Evolutionary conservation across 345 rosid genomes (phyloP), one percentile per base, ranked within the genome.

Genomic region (Gossypioides kirkii): DNA sequence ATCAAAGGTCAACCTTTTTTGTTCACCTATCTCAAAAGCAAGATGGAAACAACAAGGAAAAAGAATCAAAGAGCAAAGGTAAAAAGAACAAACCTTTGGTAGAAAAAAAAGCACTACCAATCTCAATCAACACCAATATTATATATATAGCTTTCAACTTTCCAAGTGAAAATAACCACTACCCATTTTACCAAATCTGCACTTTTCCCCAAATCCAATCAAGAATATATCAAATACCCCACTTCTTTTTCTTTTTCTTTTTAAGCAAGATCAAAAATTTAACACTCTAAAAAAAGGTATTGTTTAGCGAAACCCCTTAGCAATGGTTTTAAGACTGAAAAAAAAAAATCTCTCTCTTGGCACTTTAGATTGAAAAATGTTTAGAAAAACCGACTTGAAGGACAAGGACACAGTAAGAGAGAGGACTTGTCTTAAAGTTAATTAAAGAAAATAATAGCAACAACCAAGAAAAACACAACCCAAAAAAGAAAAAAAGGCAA

Each of bases 81-180:
- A 12, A 20, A 54, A 74, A 54, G 25, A 67, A 41, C 76, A 20
- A 32, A 38, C 70, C 69, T 73, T 60, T 13, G 52, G 38, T 13
- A 32, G 25, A 17, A 9, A 72, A 59, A 61, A 59, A 61, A 28
- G 54, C n/a, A 47, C 46, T 23, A 47, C 26, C 25, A 74, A 74
- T 74, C 71, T 64, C 54, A 74, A 65, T 38, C 54, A 64, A 38
- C 71, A 49, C 71, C 71, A 50, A 49, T 26, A 28, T 22, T 55
- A 10, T 22, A n/a, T 23, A 16, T 55, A 20, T 55, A 43, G 25
- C 32, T 9, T 49, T 74, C 52, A 74, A 65, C 62, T 65, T 74
- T 23, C 54, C 77, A 32, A 52, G 70, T 63, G 41, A 72, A 23
- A 58, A 60, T 25, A 43, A 43, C 43, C 45, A 26, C 18, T 50